phyloP scores from a whole-genome alignment of 2,329 filamentous ascomycete species.

The Rosellinia necatrix region DNA sequence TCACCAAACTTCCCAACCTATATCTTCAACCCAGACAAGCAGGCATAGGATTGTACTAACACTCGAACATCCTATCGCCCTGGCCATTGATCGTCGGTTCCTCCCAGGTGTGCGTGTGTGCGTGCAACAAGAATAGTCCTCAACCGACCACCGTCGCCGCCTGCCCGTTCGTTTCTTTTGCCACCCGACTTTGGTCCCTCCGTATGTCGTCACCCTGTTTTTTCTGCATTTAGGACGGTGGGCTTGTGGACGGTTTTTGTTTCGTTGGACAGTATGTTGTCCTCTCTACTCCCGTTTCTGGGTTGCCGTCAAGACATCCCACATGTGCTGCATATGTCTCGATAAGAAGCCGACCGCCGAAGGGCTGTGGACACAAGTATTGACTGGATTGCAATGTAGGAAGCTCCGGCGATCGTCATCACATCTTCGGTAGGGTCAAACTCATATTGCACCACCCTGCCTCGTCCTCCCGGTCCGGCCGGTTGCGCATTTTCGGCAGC shows the following conservation, averaged over 20 bases:
- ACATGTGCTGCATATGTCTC: too few relatives aligned
- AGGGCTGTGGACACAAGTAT: not conserved
- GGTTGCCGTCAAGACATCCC: too few relatives aligned
- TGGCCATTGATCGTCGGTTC: constrained; percentile 5
- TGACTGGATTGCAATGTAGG: constrained; percentile 17
- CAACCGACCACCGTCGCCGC: not conserved
- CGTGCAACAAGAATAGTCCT: not conserved
- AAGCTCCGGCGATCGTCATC: constrained; percentile 2
- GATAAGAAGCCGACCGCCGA: not conserved
- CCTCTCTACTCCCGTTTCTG: too few relatives aligned
- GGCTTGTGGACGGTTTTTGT: too few relatives aligned
- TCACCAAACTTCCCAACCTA: constrained; percentile 17
- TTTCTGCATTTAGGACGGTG: not conserved
- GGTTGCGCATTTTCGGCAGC: not conserved
- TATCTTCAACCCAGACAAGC: constrained; percentile 26
- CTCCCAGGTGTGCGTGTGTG: constrained; percentile 8
- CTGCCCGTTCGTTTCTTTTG: not conserved
- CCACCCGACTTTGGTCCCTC: not conserved
- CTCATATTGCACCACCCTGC: not conserved
- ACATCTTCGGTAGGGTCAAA: constrained; percentile 10
- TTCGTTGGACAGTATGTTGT: too few relatives aligned
- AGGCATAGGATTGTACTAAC: constrained; percentile 36
- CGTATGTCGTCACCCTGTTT: constrained; percentile 13
- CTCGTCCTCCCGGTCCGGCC: not conserved
- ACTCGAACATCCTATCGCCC: not conserved